A percentile compares a stretch with the other conserved stretches of the same genome.
Conservation (phyloP, 2,329 filamentous ascomycete genomes). For the Colletotrichum liaoningense region DNA sequence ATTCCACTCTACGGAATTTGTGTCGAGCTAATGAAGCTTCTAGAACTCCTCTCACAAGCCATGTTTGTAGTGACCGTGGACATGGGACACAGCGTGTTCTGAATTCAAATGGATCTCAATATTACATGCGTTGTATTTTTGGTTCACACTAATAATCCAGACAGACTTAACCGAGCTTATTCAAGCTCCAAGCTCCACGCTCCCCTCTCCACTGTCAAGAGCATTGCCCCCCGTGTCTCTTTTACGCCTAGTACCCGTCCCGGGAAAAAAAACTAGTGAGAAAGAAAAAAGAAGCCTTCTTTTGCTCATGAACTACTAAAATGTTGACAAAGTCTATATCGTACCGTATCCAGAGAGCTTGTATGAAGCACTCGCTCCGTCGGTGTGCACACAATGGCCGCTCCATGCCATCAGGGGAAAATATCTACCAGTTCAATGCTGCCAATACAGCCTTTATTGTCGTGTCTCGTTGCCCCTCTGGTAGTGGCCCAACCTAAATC, state of each 20-base stretch:
- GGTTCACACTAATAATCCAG: background rate
- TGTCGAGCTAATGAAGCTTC: background rate
- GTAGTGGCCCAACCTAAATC: background rate
- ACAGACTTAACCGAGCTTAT: background rate
- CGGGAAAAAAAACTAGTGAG: background rate
- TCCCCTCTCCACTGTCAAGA: background rate
- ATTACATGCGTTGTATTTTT: background rate
- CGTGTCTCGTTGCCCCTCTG: slow-evolving; percentile 7
- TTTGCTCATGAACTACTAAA: background rate
- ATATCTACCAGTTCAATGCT: slow-evolving; percentile 5
- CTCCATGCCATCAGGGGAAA: background rate
- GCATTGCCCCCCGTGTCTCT: background rate
- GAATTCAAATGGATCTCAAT: background rate
- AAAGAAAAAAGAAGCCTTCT: background rate
- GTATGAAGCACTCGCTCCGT: background rate
- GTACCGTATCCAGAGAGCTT: slow-evolving; percentile 14
- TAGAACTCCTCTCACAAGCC: background rate
- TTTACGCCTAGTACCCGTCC: background rate
- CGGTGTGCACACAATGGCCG: background rate
- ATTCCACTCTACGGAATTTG: no score
- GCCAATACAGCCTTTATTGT: background rate
- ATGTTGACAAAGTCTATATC: slow-evolving; percentile 20
- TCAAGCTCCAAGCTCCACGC: background rate
- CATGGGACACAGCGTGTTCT: no score
- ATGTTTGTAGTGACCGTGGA: background rate